Percentiles rank a stretch among this genome's conserved stretches.
Evolutionary conservation across 495 filamentous ascomycete species (phyloP).

Genomic region (Penicillium tannophilum): DNA sequence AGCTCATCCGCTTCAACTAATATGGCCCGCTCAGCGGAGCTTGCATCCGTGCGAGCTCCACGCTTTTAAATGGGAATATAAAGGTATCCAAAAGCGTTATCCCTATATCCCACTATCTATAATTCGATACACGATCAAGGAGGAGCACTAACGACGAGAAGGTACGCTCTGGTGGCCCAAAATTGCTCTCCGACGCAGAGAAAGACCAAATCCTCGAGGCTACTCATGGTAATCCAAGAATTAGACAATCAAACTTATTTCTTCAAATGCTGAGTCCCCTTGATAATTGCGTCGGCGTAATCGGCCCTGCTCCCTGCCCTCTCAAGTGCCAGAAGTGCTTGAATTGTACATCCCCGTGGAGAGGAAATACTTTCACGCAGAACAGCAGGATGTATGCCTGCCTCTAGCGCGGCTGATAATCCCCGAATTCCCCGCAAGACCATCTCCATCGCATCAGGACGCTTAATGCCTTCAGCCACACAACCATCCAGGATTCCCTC

Average conservation of each 20-base stretch:
- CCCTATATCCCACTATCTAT: no score
- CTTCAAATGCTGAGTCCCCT: slow-evolving; percentile 28
- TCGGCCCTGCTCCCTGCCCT: slow-evolving; percentile 32
- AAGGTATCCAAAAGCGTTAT: no score
- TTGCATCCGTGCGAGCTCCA: no score
- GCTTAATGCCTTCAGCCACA: slow-evolving; percentile 39
- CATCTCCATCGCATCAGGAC: slow-evolving; percentile 39
- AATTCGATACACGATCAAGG: no score
- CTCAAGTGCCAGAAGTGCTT: slow-evolving; percentile 36
- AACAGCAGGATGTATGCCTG: slow-evolving; percentile 36
- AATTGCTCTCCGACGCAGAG: no score
- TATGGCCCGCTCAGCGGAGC: no score
- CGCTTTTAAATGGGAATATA: no score
- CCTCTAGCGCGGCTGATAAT: slow-evolving; percentile 33
- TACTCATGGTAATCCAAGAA: no score
- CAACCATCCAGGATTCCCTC: slow-evolving; percentile 44
- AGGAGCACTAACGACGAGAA: no score
- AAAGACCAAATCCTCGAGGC: no score
- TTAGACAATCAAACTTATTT: neutral
- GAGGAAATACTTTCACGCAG: slow-evolving; percentile 41
- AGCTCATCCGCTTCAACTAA: no score
- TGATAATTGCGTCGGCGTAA: slow-evolving; percentile 29
- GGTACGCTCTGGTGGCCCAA: no score
- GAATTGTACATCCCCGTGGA: slow-evolving; percentile 40
- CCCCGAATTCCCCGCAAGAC: slow-evolving; percentile 34